A percentile compares a stretch with the other conserved stretches of the same genome.
Evolutionary conservation across 2,329 filamentous ascomycete species (phyloP).

Genomic region (Lasiodiplodia gonubiensis): DNA sequence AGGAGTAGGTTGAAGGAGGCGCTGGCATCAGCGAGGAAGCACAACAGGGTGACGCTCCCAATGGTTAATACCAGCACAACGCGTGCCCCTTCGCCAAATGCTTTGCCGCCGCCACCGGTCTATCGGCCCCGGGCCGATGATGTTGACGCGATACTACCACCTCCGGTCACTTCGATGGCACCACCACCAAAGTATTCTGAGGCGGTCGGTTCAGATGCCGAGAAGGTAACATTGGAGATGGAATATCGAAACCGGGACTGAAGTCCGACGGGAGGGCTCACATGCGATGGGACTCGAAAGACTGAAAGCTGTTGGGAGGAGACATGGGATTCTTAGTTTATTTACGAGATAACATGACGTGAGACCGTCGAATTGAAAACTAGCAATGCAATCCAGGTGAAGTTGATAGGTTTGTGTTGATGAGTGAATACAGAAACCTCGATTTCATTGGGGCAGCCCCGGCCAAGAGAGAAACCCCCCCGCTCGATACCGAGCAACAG

Average conservation of each 20-base stretch:
- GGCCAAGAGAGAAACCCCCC: not conserved
- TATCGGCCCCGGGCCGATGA: not conserved
- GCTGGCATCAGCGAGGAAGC: not conserved
- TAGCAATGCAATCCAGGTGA: not conserved
- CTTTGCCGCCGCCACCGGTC: not conserved
- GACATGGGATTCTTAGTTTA: not conserved
- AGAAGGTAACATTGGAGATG: not conserved
- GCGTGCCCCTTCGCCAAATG: no score
- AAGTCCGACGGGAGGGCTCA: not conserved
- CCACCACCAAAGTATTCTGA: slow-evolving; percentile 4
- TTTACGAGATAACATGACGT: not conserved
- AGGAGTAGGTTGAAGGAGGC: not conserved
- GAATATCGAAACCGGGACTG: not conserved
- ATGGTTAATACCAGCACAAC: not conserved
- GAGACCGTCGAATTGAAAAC: not conserved
- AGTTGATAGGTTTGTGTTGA: not conserved
- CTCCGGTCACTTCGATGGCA: not conserved
- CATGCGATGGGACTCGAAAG: no score
- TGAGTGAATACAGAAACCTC: not conserved
- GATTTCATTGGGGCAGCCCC: not conserved
- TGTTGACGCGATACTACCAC: not conserved
- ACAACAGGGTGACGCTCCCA: not conserved
- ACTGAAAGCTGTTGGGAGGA: not conserved
- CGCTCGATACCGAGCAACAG: not conserved
- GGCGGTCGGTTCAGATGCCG: not conserved